A percentile compares a stretch with the other conserved stretches of the same genome.
phyloP scores from a whole-genome alignment of 495 filamentous ascomycete genomes.

The Aspergillus homomorphus region DNA sequence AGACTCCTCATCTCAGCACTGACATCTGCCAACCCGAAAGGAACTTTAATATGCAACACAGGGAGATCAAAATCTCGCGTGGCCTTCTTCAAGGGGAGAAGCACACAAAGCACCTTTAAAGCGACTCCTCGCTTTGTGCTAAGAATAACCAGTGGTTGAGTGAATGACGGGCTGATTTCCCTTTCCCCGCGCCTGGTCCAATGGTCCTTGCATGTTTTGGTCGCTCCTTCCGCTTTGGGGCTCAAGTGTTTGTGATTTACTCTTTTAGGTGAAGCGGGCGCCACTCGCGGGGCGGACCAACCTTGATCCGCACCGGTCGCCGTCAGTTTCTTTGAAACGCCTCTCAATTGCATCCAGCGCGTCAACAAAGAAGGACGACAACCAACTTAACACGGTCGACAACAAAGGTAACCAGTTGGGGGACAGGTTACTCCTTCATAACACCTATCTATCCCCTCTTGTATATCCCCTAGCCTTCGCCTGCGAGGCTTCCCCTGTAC shows the following conservation, averaged over 20 bases:
- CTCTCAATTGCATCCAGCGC: slow-evolving; percentile 7
- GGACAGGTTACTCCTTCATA: slow-evolving; percentile 8
- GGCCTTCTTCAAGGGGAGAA: slow-evolving; percentile 1
- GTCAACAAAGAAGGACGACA: slow-evolving; percentile 14
- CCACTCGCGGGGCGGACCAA: slow-evolving; percentile 17
- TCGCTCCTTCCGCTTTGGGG: slow-evolving; percentile 20
- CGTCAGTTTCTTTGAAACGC: slow-evolving; percentile 2
- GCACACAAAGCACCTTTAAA: not conserved
- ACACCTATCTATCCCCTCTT: not conserved
- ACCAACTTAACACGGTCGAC: slow-evolving; percentile 3
- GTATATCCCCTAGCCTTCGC: not conserved
- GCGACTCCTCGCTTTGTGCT: slow-evolving; percentile 1
- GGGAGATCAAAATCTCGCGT: not conserved
- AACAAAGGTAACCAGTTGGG: slow-evolving; percentile 4
- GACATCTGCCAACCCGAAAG: not conserved
- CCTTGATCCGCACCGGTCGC: slow-evolving; percentile 11
- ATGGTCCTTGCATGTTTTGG: slow-evolving; percentile 22
- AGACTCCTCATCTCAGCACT: not conserved
- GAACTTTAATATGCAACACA: not conserved
- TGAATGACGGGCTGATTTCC: not conserved
- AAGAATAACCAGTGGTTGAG: slow-evolving; percentile 7
- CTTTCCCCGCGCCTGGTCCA: slow-evolving; percentile 12
- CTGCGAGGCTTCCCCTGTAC: not conserved
- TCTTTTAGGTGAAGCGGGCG: slow-evolving; percentile 10
- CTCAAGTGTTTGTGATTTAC: slow-evolving; percentile 27